Evolutionary conservation across 345 rosid genomes (phyloP), one percentile per base, ranked within the genome.

Genomic region (Clarkia xantiana): DNA sequence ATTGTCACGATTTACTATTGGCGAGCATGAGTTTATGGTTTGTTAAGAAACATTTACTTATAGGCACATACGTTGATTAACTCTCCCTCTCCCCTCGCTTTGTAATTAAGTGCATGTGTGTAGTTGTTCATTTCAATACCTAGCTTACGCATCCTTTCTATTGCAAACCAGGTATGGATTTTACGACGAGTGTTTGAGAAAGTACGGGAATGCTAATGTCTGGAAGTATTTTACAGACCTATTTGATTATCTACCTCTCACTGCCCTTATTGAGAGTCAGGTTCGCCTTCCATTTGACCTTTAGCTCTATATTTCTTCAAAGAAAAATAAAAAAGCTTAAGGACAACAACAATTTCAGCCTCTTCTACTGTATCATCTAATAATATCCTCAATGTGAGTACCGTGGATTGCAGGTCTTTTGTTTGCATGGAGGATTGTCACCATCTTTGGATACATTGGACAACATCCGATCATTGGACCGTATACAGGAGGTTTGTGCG

Each of bases 351-450:
- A 29, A 2, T 29, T 29, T 29, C 36, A 29, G 36, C 8, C 36
- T 29, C 36, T 29, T 29, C 36, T 10, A 7, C 6, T 29, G 36
- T 29, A 29, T 22, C 42, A 53, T 38, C 47, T 45, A 45, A 16
- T 19, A 12, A 15, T 34, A 4, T 19, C 47, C 57, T 29, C 36
- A 69, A 16, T 29, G 45, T 34, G 29, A 4, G 23, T 14, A 25
- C 0, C 34, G 49, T 41, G 52, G 20, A 61, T 40, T 42, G 23
- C 56, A 86, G 96, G 63, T 86, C 59, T 86, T 87, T 76, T 87
- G 96, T 70, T 81, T 87, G 75, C 96, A 87, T 61, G 96, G 96
- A 58, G 96, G 96, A 40, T 82, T 87, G 41, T 87, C 96, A 45
- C 94, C 94, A 40, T 87, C 96, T 58, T 61, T 87, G 67, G 97